Conservation (phyloP, 2,329 filamentous ascomycete species). For the Claviceps sp. region DNA sequence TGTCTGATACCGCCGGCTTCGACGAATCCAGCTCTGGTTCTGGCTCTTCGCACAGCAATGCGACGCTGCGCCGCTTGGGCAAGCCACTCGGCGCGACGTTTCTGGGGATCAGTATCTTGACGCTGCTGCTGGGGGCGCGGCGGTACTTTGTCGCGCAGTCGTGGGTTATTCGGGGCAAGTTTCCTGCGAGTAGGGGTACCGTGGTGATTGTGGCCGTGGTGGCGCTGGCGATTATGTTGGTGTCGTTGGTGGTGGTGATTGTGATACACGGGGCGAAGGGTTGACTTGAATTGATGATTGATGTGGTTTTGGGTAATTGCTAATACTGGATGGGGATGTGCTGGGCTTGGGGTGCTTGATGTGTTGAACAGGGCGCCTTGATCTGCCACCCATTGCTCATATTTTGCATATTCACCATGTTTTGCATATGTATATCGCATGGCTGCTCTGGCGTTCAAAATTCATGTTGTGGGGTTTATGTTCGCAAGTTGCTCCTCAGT, state of each 20-base stretch:
- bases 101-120: constrained; percentile 59
- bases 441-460: no score
- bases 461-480: no score
- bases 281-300: neutral
- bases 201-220: constrained; percentile 56
- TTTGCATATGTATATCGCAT: no score
- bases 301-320: no score
- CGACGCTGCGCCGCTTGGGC: constrained; percentile 47
- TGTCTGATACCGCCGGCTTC: constrained; percentile 22
- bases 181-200: constrained; percentile 64
- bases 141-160: constrained; percentile 67
- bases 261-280: constrained; percentile 32
- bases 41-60: constrained; percentile 15
- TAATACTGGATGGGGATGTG: neutral
- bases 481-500: no score
- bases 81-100: constrained; percentile 68
- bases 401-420: no score
- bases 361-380: no score
- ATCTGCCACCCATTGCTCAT: no score
- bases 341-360: no score
- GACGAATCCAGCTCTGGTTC: constrained; percentile 9
- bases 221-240: constrained; percentile 48
- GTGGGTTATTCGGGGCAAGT: constrained; percentile 70
- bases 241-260: constrained; percentile 45
- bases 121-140: constrained; percentile 64